Evolutionary conservation across 2,329 filamentous ascomycete species (phyloP), one percentile per base, ranked within the genome.

Genomic region (Ophiostoma piceae): DNA sequence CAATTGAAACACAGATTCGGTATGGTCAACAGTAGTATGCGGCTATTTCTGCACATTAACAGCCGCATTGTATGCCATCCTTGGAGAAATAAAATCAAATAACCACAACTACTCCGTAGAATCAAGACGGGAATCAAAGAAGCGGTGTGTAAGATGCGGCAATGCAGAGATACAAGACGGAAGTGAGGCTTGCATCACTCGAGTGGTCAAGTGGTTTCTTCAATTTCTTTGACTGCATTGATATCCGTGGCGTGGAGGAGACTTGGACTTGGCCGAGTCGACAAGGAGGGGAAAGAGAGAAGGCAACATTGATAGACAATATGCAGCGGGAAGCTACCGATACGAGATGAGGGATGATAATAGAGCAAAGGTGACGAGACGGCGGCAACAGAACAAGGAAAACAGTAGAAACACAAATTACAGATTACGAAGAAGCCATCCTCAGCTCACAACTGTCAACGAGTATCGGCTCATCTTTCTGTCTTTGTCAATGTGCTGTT

Each of bases 251-350:
- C 12, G 11, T 29, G n/a, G 22, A 57, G n/a, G 22, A 32, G 29
- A 26, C 57, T 35, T 62, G 57, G 26, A 35, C 9, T 35, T 62
- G 57, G 9, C 5, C 57, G 35, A 14, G 39, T 12, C 39, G 3
- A 41, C 8, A 14, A 41, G 9, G 9, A 14, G 39, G 12, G 39
- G 12, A 41, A 41, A 9, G 39, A 41, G 39, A 26, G 16, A 8
- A 26, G 22, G 26, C 43, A 6, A 47, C 16, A 16, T n/a, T 47
- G 19, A 47, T 47, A 47, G 6, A 47, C 6, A n/a, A n/a, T n/a
- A 47, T 64, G 60, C 60, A 64, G 37, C 60, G 60, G 60, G 32
- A 64, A 37, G 5, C 16, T 64, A n/a, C 60, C 60, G 60, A 64
- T 64, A 64, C 60, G 60, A 64, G 60, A 12, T 26, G 51, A 57